Evolutionary conservation across 345 rosid species (phyloP).

Genomic region (Eucalyptus tenuipes): DNA sequence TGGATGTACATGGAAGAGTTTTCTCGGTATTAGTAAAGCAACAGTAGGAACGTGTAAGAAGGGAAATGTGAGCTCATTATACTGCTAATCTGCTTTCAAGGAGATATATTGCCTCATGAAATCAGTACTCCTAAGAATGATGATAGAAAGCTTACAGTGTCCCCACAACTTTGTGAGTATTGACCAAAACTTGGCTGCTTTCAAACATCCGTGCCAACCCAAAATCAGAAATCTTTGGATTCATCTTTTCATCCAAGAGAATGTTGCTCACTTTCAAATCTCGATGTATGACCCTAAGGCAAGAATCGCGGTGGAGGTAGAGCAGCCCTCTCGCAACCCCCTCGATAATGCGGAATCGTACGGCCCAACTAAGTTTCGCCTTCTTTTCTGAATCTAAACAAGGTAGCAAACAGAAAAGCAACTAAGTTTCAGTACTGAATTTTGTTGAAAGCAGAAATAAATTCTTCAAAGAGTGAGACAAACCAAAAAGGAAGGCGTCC

Average conservation of each 20-base stretch:
- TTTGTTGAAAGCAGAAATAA: background rate
- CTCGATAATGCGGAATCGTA: conserved; percentile 1
- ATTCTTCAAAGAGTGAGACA: background rate
- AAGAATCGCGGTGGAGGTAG: conserved; percentile 19
- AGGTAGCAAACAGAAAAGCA: background rate
- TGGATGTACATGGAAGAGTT: background rate
- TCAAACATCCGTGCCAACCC: conserved; percentile 15
- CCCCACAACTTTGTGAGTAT: conserved; percentile 11
- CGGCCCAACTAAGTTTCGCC: conserved; percentile 5
- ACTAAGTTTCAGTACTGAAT: background rate
- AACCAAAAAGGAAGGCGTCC: conserved; percentile 11
- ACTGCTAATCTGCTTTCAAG: background rate
- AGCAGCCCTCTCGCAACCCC: conserved; percentile 21
- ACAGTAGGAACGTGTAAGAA: background rate
- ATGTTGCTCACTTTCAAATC: conserved; percentile 21
- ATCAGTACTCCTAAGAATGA: no score
- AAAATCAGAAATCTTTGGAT: conserved; percentile 25
- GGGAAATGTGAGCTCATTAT: background rate
- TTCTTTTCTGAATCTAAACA: background rate
- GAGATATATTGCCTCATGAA: background rate
- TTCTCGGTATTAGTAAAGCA: background rate
- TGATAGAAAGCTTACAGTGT: background rate
- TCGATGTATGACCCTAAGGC: conserved; percentile 15
- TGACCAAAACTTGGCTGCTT: background rate
- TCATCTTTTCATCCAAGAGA: conserved; percentile 11